Percentiles rank a stretch among this genome's conserved stretches.
Conservation (phyloP, 2,329 filamentous ascomycete genomes). For the Calonectria pauciramosa region DNA sequence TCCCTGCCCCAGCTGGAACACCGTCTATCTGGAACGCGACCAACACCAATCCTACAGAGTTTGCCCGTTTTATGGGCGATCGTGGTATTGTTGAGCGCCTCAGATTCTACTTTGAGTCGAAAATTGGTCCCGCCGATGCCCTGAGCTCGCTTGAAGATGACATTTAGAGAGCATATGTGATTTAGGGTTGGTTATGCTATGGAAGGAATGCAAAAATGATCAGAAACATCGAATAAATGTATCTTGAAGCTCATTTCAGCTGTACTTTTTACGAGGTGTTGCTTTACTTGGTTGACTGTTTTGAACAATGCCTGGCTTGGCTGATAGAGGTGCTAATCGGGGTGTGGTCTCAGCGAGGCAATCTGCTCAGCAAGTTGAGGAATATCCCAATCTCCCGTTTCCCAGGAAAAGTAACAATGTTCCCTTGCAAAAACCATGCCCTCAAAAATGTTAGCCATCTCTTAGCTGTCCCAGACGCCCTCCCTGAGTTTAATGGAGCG, state of each 20-base stretch:
- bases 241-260: not conserved
- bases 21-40: conserved; percentile 33
- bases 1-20: conserved; percentile 45
- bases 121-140: not conserved
- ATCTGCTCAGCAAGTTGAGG: not conserved
- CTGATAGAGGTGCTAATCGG: not conserved
- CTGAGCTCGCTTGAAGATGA: not conserved
- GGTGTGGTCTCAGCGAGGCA: not conserved
- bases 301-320: not conserved
- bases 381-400: not conserved
- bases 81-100: conserved; percentile 56
- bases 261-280: too few relatives aligned
- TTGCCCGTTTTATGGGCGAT: conserved; percentile 58
- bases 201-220: not conserved
- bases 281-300: too few relatives aligned
- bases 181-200: not conserved
- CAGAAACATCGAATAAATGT: not conserved
- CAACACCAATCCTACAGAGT: conserved; percentile 53
- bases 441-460: not conserved
- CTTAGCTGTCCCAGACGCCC: not conserved
- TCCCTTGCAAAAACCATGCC: not conserved
- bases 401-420: not conserved
- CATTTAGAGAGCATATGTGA: not conserved
- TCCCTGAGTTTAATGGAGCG: not conserved
- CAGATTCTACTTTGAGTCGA: conserved; percentile 56